Base-by-base conservation (phyloP, 169 alveolate genomes). In the Condylostoma magnum region DNA sequence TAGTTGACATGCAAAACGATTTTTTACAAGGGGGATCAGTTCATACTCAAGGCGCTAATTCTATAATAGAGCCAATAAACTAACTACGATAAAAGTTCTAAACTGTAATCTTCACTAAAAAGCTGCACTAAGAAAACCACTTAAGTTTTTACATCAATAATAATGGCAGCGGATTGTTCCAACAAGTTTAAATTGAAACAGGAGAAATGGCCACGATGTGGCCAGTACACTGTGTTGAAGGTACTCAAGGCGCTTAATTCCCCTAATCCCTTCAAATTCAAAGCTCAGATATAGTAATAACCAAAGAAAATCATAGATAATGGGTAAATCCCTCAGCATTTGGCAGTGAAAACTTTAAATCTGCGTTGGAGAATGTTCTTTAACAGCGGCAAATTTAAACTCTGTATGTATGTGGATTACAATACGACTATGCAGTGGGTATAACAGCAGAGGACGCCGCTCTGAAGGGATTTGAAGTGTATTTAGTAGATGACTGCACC, bases 11-110 rank as follows among this genome's bases (percentile, higher is more conserved):
- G 2, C 70, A 90, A 55, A 84, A 90, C 71, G 95, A 90, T 48
- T 90, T 90, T 63, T 90, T 91, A 46, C 89, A 86, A 73, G 90
- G 91, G 28, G 95, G 95, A 2, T 71, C 90, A 5, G 75, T 90
- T 2, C 85, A 33, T 6, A 89, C 82, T 6, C 27, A 63, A 25
- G 78, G 68, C 1, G 86, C 90, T 4, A 31, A 48, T 0, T 65
- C 82, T 44, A 84, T 86, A 2, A 69, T 90, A 8, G 76, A 83
- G 0, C 12, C 71, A 3, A 76, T 90, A 6, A 90, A 90, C 51
- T 33, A 69, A 43, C 41, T 90, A 10, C 72, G 85, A 73, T n/a
- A n/a, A 8, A 37, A 34, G 43, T 82, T 82, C 51, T 31, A 69
- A 5, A 18, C 58, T 3, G 83, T 85, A 3, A 33, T 82, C 48